phyloP scores from a whole-genome alignment of 805 yeast species.

The Candida montana region DNA sequence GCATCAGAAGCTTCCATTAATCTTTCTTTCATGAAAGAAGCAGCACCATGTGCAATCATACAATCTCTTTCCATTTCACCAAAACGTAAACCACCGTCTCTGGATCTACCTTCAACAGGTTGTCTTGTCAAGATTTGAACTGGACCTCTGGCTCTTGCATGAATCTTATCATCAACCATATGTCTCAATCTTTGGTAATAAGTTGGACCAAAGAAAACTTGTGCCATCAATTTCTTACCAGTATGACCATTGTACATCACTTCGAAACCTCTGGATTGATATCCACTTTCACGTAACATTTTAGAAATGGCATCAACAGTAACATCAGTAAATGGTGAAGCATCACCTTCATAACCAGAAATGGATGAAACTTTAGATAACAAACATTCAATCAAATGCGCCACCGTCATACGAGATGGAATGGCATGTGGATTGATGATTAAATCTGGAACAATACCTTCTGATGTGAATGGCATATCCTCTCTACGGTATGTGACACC shows the following conservation, averaged over 20 bases:
- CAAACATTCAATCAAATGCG: slow-evolving; percentile 97
- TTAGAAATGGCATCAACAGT: slow-evolving; percentile 96
- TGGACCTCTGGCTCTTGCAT: slow-evolving; percentile 99
- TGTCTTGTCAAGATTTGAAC: slow-evolving; percentile 96
- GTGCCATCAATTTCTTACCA: slow-evolving; percentile 96
- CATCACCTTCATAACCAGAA: slow-evolving; percentile 97
- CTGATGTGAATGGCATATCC: slow-evolving; percentile 96
- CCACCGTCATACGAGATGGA: slow-evolving; percentile 99
- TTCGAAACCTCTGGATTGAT: slow-evolving; percentile 97
- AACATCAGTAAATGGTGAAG: slow-evolving; percentile 97
- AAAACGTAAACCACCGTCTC: slow-evolving; percentile 98
- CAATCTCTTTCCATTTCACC: slow-evolving; percentile 99
- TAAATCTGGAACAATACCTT: slow-evolving; percentile 95
- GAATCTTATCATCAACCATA: slow-evolving; percentile 99
- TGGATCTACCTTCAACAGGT: slow-evolving; percentile 98
- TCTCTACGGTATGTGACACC: slow-evolving; percentile 98
- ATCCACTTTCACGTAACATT: slow-evolving; percentile 89
- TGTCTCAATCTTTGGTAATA: slow-evolving; percentile 98
- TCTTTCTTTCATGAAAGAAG: slow-evolving; percentile 95
- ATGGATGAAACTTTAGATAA: slow-evolving; percentile 91
- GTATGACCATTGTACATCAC: slow-evolving; percentile 99
- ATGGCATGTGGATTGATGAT: slow-evolving; percentile 98
- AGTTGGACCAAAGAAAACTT: slow-evolving; percentile 98
- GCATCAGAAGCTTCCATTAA: slow-evolving; percentile 99
- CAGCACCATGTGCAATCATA: slow-evolving; percentile 99